Conservation (phyloP, 345 rosid species). For the Erysimum cheiranthoides region DNA sequence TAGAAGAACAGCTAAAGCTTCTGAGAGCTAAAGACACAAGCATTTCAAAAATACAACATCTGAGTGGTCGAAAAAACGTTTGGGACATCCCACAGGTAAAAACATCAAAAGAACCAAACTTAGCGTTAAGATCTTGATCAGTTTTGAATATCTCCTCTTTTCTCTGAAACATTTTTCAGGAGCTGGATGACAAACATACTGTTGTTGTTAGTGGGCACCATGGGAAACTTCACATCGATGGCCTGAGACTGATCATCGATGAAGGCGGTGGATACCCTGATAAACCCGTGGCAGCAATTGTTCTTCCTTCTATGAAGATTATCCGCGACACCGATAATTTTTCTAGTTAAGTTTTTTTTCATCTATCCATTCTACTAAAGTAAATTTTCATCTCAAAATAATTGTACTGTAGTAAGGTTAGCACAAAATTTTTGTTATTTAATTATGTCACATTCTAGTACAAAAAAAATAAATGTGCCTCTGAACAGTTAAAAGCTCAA, state of each 20-base stretch:
- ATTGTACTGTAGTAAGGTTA: neutral
- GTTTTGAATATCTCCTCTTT: conserved; percentile 5
- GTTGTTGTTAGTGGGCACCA: conserved; percentile 85
- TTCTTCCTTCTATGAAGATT: conserved; percentile 74
- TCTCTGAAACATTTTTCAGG: conserved; percentile 15
- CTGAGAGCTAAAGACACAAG: conserved; percentile 72
- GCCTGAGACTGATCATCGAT: conserved; percentile 78
- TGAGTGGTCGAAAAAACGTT: conserved; percentile 76
- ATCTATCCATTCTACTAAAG: neutral
- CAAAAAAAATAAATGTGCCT: conserved; percentile 19
- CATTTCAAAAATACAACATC: conserved; percentile 65
- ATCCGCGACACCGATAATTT: conserved; percentile 62
- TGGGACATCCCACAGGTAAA: conserved; percentile 88
- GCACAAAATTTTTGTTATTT: neutral
- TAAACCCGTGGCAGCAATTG: conserved; percentile 79
- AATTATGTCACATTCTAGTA: too few relatives aligned
- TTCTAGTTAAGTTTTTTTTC: conserved; percentile 33
- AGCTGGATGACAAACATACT: conserved; percentile 51
- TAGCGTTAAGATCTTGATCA: conserved; percentile 11
- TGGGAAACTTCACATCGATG: conserved; percentile 79
- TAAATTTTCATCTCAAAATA: neutral
- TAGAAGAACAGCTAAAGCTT: conserved; percentile 61
- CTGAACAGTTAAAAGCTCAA: neutral
- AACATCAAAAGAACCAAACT: conserved; percentile 2
- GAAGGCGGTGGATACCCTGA: conserved; percentile 77